A percentile compares a stretch with the other conserved stretches of the same genome.
Evolutionary conservation across 345 rosid genomes (phyloP).

Genomic region (Salix brachista): DNA sequence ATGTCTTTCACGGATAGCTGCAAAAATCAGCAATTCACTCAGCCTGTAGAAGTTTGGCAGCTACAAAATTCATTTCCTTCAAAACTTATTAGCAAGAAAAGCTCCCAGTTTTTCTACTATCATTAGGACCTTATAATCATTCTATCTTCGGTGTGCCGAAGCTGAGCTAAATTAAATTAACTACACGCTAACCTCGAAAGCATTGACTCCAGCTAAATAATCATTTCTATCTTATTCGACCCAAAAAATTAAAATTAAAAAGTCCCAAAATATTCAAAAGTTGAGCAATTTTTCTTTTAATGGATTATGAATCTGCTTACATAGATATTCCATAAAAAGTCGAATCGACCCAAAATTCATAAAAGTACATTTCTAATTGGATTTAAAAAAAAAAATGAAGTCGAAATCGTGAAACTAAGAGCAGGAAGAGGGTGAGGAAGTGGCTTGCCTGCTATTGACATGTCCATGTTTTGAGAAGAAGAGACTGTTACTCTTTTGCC

Average conservation of each 20-base stretch:
- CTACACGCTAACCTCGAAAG: not conserved
- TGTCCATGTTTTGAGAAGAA: conserved; percentile 12
- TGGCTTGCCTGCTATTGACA: conserved; percentile 14
- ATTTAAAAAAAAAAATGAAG: not conserved
- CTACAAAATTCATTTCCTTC: not conserved
- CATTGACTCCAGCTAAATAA: not conserved
- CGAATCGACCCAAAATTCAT: not conserved
- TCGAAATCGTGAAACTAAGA: not conserved
- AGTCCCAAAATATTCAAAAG: not conserved
- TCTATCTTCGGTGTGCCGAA: too few relatives aligned
- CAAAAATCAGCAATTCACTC: conserved; percentile 8
- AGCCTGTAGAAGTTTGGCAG: not conserved
- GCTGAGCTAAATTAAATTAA: not conserved
- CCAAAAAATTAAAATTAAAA: not conserved
- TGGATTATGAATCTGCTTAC: not conserved
- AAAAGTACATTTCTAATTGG: not conserved
- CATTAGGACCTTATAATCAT: not conserved
- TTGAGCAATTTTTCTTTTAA: not conserved
- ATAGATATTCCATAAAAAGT: not conserved
- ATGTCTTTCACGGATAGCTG: conserved; percentile 62
- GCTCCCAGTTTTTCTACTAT: not conserved
- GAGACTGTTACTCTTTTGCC: conserved; percentile 14
- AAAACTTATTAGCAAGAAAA: not conserved
- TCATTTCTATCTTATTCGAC: not conserved
- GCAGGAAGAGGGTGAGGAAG: not conserved